A percentile compares a stretch with the other conserved stretches of the same genome.
These are phyloP conservation scores for Pseudogymnoascus sp. DNA, from an alignment of 2,329 filamentous ascomycete species.

Conservation along the genomic window DNA sequence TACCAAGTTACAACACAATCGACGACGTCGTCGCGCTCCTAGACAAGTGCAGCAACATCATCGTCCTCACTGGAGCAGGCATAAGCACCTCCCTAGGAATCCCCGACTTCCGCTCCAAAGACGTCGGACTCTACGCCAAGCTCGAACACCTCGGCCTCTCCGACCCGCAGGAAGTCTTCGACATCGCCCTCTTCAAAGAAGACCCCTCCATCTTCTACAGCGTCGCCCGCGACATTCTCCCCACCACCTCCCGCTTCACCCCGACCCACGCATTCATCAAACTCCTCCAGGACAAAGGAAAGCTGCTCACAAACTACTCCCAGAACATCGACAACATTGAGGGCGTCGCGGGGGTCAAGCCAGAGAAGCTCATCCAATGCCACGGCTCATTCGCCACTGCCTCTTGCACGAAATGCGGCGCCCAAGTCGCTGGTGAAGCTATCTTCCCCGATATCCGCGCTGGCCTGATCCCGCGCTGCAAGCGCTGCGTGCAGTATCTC, in stretches of 20 bases:
- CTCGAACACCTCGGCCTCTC: constrained; percentile 65
- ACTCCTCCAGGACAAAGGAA: constrained; percentile 77
- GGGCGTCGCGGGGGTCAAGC: constrained; percentile 70
- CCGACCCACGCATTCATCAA: constrained; percentile 93
- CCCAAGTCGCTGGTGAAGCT: constrained; percentile 64
- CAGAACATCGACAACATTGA: constrained; percentile 99
- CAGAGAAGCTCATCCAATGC: constrained; percentile 84
- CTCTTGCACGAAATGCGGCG: constrained; percentile 74
- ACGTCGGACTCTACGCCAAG: constrained; percentile 83
- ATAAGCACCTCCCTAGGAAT: constrained; percentile 97
- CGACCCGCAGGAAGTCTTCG: constrained; percentile 93
- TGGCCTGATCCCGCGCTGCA: constrained; percentile 70
- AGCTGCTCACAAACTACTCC: constrained; percentile 93
- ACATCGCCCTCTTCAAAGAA: constrained; percentile 77
- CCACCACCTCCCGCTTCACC: constrained; percentile 70
- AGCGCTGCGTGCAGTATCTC: constrained; percentile 56
- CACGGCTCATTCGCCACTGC: constrained; percentile 94
- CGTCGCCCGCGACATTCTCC: constrained; percentile 83
- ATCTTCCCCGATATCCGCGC: constrained; percentile 76
- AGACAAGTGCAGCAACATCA: constrained; percentile 68
- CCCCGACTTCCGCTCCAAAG: constrained; percentile 91
- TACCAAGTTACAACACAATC: constrained; percentile 73
- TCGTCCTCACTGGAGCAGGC: constrained; percentile 90
- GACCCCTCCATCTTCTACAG: constrained; percentile 88
- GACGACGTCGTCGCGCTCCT: constrained; percentile 80